Evolutionary conservation across 2,329 filamentous ascomycete genomes (phyloP).

Genomic region (Alternaria angustiovoidea): DNA sequence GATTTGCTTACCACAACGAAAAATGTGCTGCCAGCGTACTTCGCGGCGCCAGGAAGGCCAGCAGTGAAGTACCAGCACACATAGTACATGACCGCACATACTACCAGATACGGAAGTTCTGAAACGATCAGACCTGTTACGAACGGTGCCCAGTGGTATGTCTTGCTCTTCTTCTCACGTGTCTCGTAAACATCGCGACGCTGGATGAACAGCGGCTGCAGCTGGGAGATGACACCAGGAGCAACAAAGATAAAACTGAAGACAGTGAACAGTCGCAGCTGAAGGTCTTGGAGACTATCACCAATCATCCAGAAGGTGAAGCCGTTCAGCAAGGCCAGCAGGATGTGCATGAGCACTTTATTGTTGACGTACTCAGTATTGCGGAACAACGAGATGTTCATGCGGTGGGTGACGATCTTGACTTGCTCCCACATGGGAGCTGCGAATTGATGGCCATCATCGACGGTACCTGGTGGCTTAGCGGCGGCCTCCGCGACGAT

Average conservation of each 20-base stretch:
- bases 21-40: constrained; percentile 61
- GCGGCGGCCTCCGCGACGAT: constrained; percentile 44
- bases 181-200: constrained; percentile 60
- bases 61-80: constrained; percentile 60
- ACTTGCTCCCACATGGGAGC: constrained; percentile 18
- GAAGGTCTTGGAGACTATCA: constrained; percentile 42
- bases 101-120: constrained; percentile 70
- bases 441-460: constrained; percentile 47
- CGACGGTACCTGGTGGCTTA: constrained; percentile 40
- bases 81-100: constrained; percentile 70
- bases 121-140: constrained; percentile 72
- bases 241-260: constrained; percentile 56
- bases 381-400: constrained; percentile 18
- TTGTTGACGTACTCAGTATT: constrained; percentile 27
- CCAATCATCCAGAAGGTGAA: constrained; percentile 31
- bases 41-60: constrained; percentile 40
- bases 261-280: constrained; percentile 55
- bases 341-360: constrained; percentile 24
- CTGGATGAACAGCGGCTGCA: constrained; percentile 55
- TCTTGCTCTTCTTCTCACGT: constrained; percentile 68
- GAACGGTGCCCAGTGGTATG: constrained; percentile 76
- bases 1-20: constrained; percentile 32
- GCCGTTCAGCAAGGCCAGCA: constrained; percentile 19
- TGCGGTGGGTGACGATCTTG: constrained; percentile 21
- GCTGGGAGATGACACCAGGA: constrained; percentile 48